These are phyloP conservation scores for Amaranthus hypochondriacus DNA, from an alignment of 148 eudicot species.

Conservation along the genomic window DNA sequence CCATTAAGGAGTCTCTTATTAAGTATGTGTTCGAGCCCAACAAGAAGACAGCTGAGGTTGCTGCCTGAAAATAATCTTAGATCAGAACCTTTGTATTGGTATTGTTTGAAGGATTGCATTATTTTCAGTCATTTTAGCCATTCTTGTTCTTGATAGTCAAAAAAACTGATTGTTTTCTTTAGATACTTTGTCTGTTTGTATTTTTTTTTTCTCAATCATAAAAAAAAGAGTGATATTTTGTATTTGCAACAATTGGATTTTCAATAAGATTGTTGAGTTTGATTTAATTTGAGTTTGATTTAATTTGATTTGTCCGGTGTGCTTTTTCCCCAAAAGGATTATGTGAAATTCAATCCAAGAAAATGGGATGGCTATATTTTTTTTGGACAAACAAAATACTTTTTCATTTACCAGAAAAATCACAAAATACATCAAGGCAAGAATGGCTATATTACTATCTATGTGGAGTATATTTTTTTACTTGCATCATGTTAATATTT, in stretches of 20 bases:
- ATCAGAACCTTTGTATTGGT: neutral
- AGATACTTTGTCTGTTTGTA: slow-evolving; percentile 15
- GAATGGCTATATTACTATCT: too few relatives aligned
- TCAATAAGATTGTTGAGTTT: slow-evolving; percentile 15
- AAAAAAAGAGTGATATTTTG: slow-evolving; percentile 17
- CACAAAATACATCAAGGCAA: too few relatives aligned
- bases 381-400: too few relatives aligned
- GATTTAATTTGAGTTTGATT: neutral
- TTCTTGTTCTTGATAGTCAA: neutral
- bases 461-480: too few relatives aligned
- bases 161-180: slow-evolving; percentile 9
- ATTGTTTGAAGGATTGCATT: slow-evolving; percentile 1
- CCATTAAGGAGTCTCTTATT: slow-evolving; percentile 64
- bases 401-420: too few relatives aligned
- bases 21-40: slow-evolving; percentile 80
- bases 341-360: too few relatives aligned
- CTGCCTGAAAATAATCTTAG: slow-evolving; percentile 7
- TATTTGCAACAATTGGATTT: slow-evolving; percentile 28
- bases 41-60: slow-evolving; percentile 34
- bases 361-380: too few relatives aligned
- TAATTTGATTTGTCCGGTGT: neutral
- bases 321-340: neutral
- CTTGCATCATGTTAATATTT: too few relatives aligned
- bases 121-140: slow-evolving; percentile 9
- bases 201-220: slow-evolving; percentile 1